These are phyloP conservation scores for Populus hybrid DNA, from an alignment of 441 rosid species.

Conservation along the genomic window DNA sequence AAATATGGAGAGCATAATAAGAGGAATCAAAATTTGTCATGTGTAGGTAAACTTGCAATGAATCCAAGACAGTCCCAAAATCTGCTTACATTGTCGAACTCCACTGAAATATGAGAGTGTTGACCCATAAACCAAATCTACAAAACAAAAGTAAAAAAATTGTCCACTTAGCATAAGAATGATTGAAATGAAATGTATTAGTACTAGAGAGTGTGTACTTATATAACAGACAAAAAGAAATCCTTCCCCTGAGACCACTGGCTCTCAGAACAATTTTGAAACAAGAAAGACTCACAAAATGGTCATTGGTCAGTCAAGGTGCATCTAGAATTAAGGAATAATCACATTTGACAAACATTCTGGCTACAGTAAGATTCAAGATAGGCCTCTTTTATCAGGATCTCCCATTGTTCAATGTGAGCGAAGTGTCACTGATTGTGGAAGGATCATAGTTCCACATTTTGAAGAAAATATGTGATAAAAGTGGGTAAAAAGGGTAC, in stretches of 20 bases:
- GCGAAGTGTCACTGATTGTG: not conserved
- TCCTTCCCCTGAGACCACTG: not conserved
- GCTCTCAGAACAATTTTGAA: not conserved
- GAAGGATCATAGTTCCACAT: not conserved
- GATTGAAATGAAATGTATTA: not conserved
- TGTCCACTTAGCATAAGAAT: slow-evolving; percentile 9
- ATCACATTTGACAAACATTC: not conserved
- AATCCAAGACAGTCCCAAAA: slow-evolving; percentile 8
- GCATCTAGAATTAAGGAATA: not conserved
- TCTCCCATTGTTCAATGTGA: not conserved
- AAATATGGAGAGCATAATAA: not conserved
- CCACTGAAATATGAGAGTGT: slow-evolving; percentile 83
- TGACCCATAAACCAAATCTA: slow-evolving; percentile 93
- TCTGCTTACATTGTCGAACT: slow-evolving; percentile 79
- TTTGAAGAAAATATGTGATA: slow-evolving; percentile 6
- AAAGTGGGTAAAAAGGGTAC: slow-evolving; percentile 30
- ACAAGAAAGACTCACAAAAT: not conserved
- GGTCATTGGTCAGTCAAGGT: not conserved
- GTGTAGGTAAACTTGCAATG: not conserved
- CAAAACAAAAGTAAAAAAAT: slow-evolving; percentile 18
- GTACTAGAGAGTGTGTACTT: not conserved
- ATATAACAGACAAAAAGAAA: not conserved
- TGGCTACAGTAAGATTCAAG: not conserved
- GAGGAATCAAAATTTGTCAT: slow-evolving; percentile 6
- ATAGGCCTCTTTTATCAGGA: slow-evolving; percentile 1